Evolutionary conservation across 169 alveolate species (phyloP), one percentile per base, ranked within the genome.

Genomic region (Eimeria acervulina): DNA sequence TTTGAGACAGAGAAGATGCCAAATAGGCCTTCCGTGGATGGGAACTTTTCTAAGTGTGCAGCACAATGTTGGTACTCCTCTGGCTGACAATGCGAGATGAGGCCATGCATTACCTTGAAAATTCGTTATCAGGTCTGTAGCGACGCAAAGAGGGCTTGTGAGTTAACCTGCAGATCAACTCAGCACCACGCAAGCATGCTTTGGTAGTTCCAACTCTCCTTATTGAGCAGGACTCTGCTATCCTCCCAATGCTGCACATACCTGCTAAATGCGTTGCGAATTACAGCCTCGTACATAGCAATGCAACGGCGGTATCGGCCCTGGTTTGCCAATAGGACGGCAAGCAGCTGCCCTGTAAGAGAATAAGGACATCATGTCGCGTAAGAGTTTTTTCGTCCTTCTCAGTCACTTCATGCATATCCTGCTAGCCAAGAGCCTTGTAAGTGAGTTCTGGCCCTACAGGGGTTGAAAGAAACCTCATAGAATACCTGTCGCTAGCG

Each of bases 221-320:
- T 7, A 13, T 12, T 42, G 61, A 21, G 87, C 61, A 51, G 26
- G 42, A 59, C 13, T 12, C 33, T 28, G 44, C 36, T 5, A 7
- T 44, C 70, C 31, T 47, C 47, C n/a, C 38, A n/a, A 31, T 23
- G 47, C 4, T 19, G 70, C 70, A 28, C 84, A 36, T 40, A 92
- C 95, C 95, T 92, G 15, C 38, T 80, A 38, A 92, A 76, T 15
- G 85, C 61, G 72, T 76, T 92, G 47, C 95, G 95, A 26, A 92
- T 92, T 17, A 92, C 91, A 10, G 95, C 95, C 52, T 92, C 95
- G 55, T 68, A 68, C 52, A 92, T 59, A 42, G 70, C 88, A 61
- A 92, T 92, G 83, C 91, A 76, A 55, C 92, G 90, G 68, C 80
- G 92, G 70, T 92, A 78, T 42, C 88, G 88, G 76, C 95, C 95